phyloP scores from a whole-genome alignment of 345 rosid species.

The Carallia pectinifolia region DNA sequence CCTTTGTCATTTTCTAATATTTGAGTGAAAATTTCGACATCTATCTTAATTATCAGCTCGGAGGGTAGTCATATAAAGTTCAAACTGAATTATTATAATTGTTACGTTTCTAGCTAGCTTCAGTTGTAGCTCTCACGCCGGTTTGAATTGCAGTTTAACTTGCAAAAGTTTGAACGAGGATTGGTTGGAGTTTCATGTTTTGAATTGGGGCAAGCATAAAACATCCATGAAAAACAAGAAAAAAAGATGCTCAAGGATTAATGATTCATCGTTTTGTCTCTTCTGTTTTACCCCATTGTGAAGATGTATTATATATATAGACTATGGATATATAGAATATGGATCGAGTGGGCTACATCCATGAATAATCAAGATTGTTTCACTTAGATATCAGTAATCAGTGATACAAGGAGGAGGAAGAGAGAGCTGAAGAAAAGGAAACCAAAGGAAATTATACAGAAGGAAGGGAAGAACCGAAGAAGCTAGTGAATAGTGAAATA shows the following conservation, averaged over 20 bases:
- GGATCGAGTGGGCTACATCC: not conserved
- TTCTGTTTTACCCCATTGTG: not conserved
- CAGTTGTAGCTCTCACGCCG: not conserved
- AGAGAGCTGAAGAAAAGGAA: not conserved
- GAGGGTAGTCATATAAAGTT: too few relatives aligned
- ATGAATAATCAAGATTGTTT: not conserved
- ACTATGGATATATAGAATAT: not conserved
- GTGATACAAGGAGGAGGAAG: not conserved
- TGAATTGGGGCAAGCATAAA: not conserved
- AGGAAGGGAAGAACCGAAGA: too few relatives aligned
- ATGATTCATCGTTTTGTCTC: not conserved
- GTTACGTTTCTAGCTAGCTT: too few relatives aligned
- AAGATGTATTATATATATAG: not conserved
- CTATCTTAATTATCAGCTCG: too few relatives aligned
- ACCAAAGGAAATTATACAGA: not conserved
- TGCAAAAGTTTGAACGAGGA: not conserved
- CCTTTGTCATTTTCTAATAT: slow-evolving; percentile 21
- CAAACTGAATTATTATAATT: too few relatives aligned
- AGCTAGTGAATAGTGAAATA: too few relatives aligned
- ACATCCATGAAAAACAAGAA: not conserved
- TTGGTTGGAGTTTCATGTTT: not conserved
- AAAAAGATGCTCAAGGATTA: not conserved
- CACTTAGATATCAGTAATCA: not conserved
- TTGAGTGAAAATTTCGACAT: too few relatives aligned
- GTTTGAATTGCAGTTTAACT: not conserved